Conservation (phyloP, 225 moss, liverwort and hornwort genomes). For the Climacium dendroides region DNA sequence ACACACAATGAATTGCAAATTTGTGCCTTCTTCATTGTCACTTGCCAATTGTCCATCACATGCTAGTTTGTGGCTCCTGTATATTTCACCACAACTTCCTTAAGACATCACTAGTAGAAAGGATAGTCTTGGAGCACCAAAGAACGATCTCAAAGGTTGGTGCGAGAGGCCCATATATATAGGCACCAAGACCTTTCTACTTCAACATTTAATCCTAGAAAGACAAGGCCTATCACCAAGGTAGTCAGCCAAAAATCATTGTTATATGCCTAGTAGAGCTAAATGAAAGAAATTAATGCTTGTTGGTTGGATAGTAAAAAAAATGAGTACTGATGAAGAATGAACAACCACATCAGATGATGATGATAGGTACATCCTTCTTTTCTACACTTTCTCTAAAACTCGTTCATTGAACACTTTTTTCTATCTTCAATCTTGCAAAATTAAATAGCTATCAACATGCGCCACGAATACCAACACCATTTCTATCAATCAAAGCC, state of each 20-base stretch:
- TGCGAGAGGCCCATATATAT: background rate
- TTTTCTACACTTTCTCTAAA: background rate
- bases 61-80: background rate
- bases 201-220: background rate
- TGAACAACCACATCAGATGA: no score
- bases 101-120: background rate
- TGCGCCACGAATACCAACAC: no score
- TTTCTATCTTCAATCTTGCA: background rate
- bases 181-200: no score
- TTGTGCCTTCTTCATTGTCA: accelerated
- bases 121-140: background rate
- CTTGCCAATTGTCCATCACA: background rate
- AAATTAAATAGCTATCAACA: background rate
- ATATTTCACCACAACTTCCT: background rate
- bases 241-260: background rate
- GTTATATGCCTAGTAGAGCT: no score
- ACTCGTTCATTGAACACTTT: background rate
- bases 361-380: no score
- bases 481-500: no score
- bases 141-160: background rate
- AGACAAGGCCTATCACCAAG: background rate
- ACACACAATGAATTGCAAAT: background rate
- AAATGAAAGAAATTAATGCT: no score
- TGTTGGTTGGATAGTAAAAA: no score
- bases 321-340: no score